phyloP scores from a whole-genome alignment of 371 early-diverging fungal species.

The Rhizopus stolonifer region DNA sequence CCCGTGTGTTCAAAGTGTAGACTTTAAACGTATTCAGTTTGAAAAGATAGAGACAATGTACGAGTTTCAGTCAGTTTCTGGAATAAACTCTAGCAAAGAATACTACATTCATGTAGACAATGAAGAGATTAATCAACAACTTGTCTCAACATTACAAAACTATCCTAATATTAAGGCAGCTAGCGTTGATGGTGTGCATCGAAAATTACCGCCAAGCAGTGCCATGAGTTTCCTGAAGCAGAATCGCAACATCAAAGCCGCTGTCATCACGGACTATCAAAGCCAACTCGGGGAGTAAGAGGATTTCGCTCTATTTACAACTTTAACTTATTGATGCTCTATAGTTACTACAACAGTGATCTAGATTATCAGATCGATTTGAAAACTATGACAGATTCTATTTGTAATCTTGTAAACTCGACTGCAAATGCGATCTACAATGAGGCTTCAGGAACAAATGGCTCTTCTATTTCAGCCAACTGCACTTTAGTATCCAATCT shows the following conservation, averaged over 20 bases:
- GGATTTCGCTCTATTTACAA: not conserved
- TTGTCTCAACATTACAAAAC: slow-evolving; percentile 15
- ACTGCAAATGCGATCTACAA: slow-evolving; percentile 55
- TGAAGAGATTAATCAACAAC: slow-evolving; percentile 18
- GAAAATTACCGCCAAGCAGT: slow-evolving; percentile 73
- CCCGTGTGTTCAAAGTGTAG: slow-evolving; percentile 62
- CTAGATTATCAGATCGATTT: slow-evolving; percentile 50
- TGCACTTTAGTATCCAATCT: slow-evolving; percentile 53
- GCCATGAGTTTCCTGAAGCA: slow-evolving; percentile 72
- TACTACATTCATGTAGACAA: slow-evolving; percentile 55
- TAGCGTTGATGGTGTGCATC: slow-evolving; percentile 46
- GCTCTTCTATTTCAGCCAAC: slow-evolving; percentile 44
- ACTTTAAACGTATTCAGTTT: slow-evolving; percentile 66
- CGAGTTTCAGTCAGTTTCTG: slow-evolving; percentile 53
- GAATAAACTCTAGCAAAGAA: slow-evolving; percentile 16
- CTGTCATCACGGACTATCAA: slow-evolving; percentile 67
- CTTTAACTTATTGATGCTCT: not conserved
- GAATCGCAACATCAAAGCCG: slow-evolving; percentile 58
- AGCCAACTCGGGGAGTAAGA: slow-evolving; percentile 45
- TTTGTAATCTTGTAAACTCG: slow-evolving; percentile 63
- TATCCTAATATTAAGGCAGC: slow-evolving; percentile 37
- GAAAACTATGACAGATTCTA: slow-evolving; percentile 33
- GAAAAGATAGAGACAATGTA: slow-evolving; percentile 60
- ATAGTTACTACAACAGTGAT: slow-evolving; percentile 67
- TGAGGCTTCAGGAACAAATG: slow-evolving; percentile 45